phyloP scores from a whole-genome alignment of 1,284 basidiomycete species.

The Melampsora abietis-canadensis region DNA sequence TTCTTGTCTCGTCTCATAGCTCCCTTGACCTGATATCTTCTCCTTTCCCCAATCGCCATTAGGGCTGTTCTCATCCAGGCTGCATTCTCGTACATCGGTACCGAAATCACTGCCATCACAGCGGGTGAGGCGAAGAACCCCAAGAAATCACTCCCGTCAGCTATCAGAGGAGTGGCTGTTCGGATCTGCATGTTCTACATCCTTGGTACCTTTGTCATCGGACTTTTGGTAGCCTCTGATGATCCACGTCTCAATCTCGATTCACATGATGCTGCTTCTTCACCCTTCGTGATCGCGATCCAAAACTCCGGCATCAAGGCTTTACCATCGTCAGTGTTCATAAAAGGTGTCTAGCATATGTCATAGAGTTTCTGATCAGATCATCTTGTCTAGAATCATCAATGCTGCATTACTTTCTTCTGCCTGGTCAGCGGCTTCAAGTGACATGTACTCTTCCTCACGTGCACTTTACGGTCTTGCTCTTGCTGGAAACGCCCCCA shows the following conservation, averaged over 20 bases:
- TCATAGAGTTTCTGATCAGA: background rate
- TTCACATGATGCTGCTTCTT: conserved; percentile 64
- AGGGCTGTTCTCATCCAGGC: conserved; percentile 52
- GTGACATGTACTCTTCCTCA: conserved; percentile 72
- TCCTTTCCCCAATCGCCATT: conserved; percentile 16
- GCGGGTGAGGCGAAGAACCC: conserved; percentile 55
- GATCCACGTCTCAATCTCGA: conserved; percentile 61
- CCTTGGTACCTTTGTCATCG: conserved; percentile 64
- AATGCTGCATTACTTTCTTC: conserved; percentile 81
- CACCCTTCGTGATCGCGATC: conserved; percentile 74
- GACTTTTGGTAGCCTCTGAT: conserved; percentile 70
- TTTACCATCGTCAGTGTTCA: conserved; percentile 25
- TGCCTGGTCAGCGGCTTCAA: conserved; percentile 80
- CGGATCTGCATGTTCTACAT: conserved; percentile 60
- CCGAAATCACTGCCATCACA: conserved; percentile 54
- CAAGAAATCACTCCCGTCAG: conserved; percentile 49
- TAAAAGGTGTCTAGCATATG: background rate
- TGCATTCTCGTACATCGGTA: conserved; percentile 53
- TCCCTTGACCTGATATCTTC: background rate
- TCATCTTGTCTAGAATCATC: conserved; percentile 57
- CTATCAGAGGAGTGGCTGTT: conserved; percentile 62
- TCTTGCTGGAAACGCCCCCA: conserved; percentile 71
- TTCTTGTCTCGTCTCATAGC: background rate
- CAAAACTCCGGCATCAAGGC: conserved; percentile 23
- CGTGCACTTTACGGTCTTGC: conserved; percentile 69